Conservation (phyloP, 371 early-diverging fungal species). For the Conidiobolus incongruus region DNA sequence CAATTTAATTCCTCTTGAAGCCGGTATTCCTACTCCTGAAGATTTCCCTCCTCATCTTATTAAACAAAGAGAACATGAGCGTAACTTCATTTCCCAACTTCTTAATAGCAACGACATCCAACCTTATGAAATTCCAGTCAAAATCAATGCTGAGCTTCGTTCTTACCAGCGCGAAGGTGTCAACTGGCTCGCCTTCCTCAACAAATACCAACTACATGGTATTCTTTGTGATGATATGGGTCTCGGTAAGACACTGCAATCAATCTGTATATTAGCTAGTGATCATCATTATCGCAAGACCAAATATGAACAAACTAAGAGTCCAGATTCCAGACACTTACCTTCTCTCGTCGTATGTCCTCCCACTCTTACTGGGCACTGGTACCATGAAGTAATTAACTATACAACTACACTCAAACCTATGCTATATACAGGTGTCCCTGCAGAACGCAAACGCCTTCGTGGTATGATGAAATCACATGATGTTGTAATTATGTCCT, state of each 20-base stretch:
- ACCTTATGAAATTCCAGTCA: slow-evolving; percentile 63
- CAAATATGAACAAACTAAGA: slow-evolving; percentile 28
- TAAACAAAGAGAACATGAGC: slow-evolving; percentile 57
- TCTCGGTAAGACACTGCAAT: slow-evolving; percentile 93
- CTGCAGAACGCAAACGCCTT: slow-evolving; percentile 47
- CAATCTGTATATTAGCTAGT: slow-evolving; percentile 84
- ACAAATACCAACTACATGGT: slow-evolving; percentile 87
- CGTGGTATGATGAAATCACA: slow-evolving; percentile 18
- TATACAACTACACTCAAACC: slow-evolving; percentile 59
- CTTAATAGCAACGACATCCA: slow-evolving; percentile 73
- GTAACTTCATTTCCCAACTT: slow-evolving; percentile 77
- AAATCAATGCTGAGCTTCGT: slow-evolving; percentile 77
- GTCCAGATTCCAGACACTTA: slow-evolving; percentile 34
- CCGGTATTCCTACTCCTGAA: slow-evolving; percentile 73
- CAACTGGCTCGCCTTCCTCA: slow-evolving; percentile 94
- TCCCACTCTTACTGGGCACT: slow-evolving; percentile 89
- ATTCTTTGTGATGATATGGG: slow-evolving; percentile 99
- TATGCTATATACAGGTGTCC: slow-evolving; percentile 62
- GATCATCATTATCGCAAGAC: slow-evolving; percentile 53
- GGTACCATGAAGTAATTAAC: slow-evolving; percentile 86
- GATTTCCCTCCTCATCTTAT: slow-evolving; percentile 62
- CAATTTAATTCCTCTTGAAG: slow-evolving; percentile 77
- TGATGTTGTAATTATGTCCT: slow-evolving; percentile 84
- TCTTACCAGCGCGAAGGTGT: slow-evolving; percentile 95
- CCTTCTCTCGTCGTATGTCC: slow-evolving; percentile 96